A percentile compares a stretch with the other conserved stretches of the same genome.
Conservation (phyloP, 1,284 basidiomycete genomes). For the Apiotrichum veenhuisii region DNA sequence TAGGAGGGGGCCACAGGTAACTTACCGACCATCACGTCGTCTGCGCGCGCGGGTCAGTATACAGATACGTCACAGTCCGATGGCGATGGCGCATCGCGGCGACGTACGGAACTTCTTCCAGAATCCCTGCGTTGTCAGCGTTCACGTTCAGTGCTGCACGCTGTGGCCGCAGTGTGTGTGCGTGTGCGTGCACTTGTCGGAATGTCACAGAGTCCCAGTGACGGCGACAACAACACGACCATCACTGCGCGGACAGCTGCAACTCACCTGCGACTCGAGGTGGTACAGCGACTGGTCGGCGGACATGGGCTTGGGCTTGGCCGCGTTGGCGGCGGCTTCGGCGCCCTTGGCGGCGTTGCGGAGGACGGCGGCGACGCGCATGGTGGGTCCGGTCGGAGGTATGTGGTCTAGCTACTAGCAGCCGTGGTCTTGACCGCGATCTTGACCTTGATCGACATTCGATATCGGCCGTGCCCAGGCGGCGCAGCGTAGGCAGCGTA, state of each 20-base stretch:
- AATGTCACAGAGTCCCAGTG: too few species aligned
- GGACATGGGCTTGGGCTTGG: conserved; percentile 46
- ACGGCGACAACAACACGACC: background rate
- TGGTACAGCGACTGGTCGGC: conserved; percentile 85
- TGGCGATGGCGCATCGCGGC: background rate
- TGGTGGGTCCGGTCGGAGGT: conserved; percentile 5
- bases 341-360: conserved; percentile 34
- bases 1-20: too few species aligned
- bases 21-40: conserved; percentile 76
- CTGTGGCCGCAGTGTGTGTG: background rate
- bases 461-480: too few species aligned
- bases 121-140: conserved; percentile 55
- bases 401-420: background rate
- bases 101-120: conserved; percentile 89
- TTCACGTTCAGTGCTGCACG: background rate
- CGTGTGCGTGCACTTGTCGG: too few species aligned
- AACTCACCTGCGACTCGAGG: conserved; percentile 64
- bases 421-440: conserved; percentile 1
- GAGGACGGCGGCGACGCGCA: conserved; percentile 28
- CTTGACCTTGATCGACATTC: too few species aligned
- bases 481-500: too few species aligned
- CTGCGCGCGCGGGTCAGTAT: conserved; percentile 48
- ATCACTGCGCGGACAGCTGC: too few species aligned
- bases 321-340: conserved; percentile 29
- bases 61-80: background rate